These are phyloP conservation scores for Oryza officinalis DNA, from an alignment of 176 grass and related monocot species.

Conservation along the genomic window DNA sequence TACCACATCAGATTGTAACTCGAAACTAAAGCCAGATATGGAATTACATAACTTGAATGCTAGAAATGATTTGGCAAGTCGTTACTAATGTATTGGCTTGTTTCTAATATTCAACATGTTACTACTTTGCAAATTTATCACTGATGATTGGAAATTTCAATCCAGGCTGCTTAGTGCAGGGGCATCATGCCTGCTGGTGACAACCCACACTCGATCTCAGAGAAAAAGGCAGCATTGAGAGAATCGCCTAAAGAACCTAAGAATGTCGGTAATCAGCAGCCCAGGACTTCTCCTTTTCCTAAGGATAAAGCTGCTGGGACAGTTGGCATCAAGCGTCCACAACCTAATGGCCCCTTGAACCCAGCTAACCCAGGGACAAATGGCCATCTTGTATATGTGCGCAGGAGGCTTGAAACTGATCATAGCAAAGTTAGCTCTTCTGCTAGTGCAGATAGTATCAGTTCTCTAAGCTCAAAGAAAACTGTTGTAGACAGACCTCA, in stretches of 20 bases:
- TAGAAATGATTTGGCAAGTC: not conserved
- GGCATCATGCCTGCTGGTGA: slow-evolving; percentile 60
- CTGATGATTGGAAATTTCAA: slow-evolving; percentile 33
- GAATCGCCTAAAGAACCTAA: slow-evolving; percentile 59
- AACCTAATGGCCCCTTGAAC: slow-evolving; percentile 44
- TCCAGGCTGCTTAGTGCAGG: slow-evolving; percentile 15
- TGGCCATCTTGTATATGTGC: slow-evolving; percentile 80
- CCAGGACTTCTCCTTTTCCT: slow-evolving; percentile 27
- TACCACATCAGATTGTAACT: not conserved
- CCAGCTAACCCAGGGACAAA: slow-evolving; percentile 47
- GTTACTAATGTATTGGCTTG: not conserved
- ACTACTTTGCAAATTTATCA: not conserved
- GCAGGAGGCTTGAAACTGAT: slow-evolving; percentile 79
- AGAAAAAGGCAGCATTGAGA: slow-evolving; percentile 69
- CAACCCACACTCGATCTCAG: slow-evolving; percentile 54
- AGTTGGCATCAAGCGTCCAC: slow-evolving; percentile 62
- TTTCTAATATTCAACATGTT: not conserved
- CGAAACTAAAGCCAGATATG: not conserved
- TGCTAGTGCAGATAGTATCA: slow-evolving; percentile 27
- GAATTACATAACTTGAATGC: not conserved
- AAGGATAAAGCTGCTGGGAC: slow-evolving; percentile 50
- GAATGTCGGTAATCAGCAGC: slow-evolving; percentile 36
- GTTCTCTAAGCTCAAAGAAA: slow-evolving; percentile 46
- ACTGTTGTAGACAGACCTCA: slow-evolving; percentile 9
- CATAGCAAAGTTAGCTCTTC: slow-evolving; percentile 62